Conservation (phyloP, 768 basidiomycete species). For the Amanita subjunquillea region DNA sequence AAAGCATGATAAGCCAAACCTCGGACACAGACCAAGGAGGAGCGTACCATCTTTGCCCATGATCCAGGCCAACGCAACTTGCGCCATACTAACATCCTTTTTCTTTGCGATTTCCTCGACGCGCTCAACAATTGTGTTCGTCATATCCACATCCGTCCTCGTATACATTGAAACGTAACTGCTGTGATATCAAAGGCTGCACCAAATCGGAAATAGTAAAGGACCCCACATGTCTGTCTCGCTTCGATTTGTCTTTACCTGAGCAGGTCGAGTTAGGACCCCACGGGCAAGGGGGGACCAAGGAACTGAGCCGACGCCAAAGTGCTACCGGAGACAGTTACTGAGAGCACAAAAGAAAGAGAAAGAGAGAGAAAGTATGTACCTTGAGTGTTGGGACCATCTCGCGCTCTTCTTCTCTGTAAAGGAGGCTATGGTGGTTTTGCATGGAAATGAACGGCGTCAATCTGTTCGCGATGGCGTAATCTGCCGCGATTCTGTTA, state of each 20-base stretch:
- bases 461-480: constrained; percentile 45
- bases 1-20: neutral
- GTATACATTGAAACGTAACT: neutral
- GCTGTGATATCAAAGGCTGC: neutral
- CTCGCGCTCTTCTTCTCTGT: constrained; percentile 44
- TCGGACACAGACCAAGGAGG: neutral
- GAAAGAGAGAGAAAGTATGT: too few species aligned
- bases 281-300: constrained; percentile 53
- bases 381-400: constrained; percentile 6
- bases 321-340: constrained; percentile 20
- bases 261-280: constrained; percentile 33
- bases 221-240: neutral
- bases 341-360: neutral
- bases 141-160: neutral
- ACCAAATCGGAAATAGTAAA: neutral
- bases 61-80: too few species aligned
- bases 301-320: constrained; percentile 45
- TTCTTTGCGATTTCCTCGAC: constrained; percentile 25
- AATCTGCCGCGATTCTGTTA: constrained; percentile 27
- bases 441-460: constrained; percentile 23
- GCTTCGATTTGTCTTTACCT: constrained; percentile 13
- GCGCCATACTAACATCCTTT: too few species aligned
- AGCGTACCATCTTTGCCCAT: constrained; percentile 12
- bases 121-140: constrained; percentile 14
- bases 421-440: constrained; percentile 45